Evolutionary conservation across 2,329 filamentous ascomycete genomes (phyloP).

Genomic region (Setomelanomma holmii): DNA sequence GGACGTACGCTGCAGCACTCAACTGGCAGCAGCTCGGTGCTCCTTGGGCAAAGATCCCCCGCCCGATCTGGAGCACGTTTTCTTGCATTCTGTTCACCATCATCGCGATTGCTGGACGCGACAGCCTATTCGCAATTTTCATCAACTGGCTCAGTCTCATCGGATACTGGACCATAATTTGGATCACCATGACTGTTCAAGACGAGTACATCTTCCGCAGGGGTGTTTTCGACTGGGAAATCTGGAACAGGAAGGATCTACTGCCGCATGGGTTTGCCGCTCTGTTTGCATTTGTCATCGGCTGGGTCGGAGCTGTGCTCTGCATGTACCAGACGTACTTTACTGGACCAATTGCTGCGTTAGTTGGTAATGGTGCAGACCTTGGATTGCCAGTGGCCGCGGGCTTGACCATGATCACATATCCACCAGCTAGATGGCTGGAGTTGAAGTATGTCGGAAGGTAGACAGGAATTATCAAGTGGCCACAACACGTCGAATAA

Average conservation of each 20-base stretch:
- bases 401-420: slow-evolving; percentile 62
- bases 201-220: slow-evolving; percentile 33
- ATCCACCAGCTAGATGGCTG: slow-evolving; percentile 60
- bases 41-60: slow-evolving; percentile 66
- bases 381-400: slow-evolving; percentile 62
- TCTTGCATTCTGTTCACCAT: slow-evolving; percentile 58
- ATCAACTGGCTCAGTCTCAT: slow-evolving; percentile 62
- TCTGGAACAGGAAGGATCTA: slow-evolving; percentile 29
- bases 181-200: slow-evolving; percentile 29
- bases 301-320: slow-evolving; percentile 29
- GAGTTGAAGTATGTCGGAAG: slow-evolving; percentile 50
- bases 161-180: slow-evolving; percentile 36
- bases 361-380: slow-evolving; percentile 57
- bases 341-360: slow-evolving; percentile 25
- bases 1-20: slow-evolving; percentile 70
- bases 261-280: slow-evolving; percentile 30
- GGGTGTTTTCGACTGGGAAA: slow-evolving; percentile 27
- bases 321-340: slow-evolving; percentile 36
- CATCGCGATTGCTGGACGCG: slow-evolving; percentile 71
- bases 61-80: slow-evolving; percentile 70
- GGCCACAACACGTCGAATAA: too few species aligned
- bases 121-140: slow-evolving; percentile 66
- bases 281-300: slow-evolving; percentile 25
- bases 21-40: slow-evolving; percentile 70
- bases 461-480: too few species aligned